phyloP scores from a whole-genome alignment of 148 eudicot genomes.

The Cornus suecica region DNA sequence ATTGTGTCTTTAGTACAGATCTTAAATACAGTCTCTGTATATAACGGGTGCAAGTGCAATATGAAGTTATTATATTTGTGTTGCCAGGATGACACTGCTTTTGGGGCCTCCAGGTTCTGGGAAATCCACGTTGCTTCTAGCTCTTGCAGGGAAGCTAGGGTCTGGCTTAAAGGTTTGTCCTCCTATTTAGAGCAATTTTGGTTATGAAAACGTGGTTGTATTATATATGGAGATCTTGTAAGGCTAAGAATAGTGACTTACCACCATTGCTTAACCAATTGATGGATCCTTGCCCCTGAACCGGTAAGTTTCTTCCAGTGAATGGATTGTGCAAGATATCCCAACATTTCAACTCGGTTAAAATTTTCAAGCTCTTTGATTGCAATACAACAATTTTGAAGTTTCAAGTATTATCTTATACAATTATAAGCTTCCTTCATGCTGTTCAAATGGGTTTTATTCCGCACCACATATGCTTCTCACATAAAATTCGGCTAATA shows the following conservation, averaged over 20 bases:
- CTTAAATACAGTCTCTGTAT: too few relatives aligned
- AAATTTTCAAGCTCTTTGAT: too few relatives aligned
- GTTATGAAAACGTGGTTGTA: not conserved
- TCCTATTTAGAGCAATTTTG: conserved; percentile 16
- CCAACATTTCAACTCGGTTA: too few relatives aligned
- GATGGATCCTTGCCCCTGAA: not conserved
- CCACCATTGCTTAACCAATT: not conserved
- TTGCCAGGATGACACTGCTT: conserved; percentile 81
- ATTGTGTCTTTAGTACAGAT: too few relatives aligned
- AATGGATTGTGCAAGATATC: too few relatives aligned
- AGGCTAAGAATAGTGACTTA: not conserved
- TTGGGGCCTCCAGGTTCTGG: conserved; percentile 96
- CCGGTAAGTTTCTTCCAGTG: not conserved
- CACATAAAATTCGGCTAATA: too few relatives aligned
- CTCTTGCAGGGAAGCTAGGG: conserved; percentile 86
- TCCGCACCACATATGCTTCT: too few relatives aligned
- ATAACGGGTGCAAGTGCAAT: not conserved
- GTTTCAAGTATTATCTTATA: too few relatives aligned
- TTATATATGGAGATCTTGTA: too few relatives aligned
- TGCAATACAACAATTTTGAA: too few relatives aligned
- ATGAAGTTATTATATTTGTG: not conserved
- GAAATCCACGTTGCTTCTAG: conserved; percentile 71
- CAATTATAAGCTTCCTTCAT: too few relatives aligned
- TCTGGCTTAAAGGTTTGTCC: conserved; percentile 53
- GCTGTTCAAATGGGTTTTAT: too few relatives aligned